Conservation (phyloP, 2,329 filamentous ascomycete species). For the Fusarium sp. region DNA sequence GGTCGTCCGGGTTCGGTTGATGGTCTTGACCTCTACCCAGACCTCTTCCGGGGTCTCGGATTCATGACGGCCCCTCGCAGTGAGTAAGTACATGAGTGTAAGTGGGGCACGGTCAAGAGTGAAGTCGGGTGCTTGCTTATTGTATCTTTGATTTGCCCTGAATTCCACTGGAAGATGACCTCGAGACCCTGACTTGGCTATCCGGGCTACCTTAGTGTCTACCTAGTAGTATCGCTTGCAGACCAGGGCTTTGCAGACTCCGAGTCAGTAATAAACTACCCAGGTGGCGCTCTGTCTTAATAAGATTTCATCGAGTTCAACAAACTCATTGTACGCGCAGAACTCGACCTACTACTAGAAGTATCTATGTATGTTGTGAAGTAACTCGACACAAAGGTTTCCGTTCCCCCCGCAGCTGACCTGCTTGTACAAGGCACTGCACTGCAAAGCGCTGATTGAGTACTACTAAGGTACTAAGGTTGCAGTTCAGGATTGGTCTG, state of each 20-base stretch:
- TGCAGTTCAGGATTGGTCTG: not conserved
- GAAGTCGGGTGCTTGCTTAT: not conserved
- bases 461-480: not conserved
- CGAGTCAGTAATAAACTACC: conserved; percentile 19
- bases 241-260: not conserved
- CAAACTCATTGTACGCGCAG: not conserved
- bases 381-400: not conserved
- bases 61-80: conserved; percentile 30
- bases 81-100: not conserved
- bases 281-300: not conserved
- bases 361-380: not conserved
- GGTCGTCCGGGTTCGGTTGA: conserved; percentile 32
- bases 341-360: not conserved
- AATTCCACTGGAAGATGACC: conserved; percentile 26
- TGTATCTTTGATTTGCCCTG: conserved; percentile 22
- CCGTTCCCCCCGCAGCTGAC: not conserved
- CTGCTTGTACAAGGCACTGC: conserved; percentile 9
- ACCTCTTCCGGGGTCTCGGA: conserved; percentile 24
- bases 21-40: conserved; percentile 1
- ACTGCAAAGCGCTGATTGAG: not conserved
- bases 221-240: not conserved
- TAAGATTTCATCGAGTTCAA: not conserved
- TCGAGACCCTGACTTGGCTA: not conserved
- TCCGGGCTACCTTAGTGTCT: not conserved
- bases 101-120: conserved; percentile 10